Percentiles rank a stretch among this genome's conserved stretches.
Conservation (phyloP, 768 basidiomycete species). For the Collybiopsis luxurians region DNA sequence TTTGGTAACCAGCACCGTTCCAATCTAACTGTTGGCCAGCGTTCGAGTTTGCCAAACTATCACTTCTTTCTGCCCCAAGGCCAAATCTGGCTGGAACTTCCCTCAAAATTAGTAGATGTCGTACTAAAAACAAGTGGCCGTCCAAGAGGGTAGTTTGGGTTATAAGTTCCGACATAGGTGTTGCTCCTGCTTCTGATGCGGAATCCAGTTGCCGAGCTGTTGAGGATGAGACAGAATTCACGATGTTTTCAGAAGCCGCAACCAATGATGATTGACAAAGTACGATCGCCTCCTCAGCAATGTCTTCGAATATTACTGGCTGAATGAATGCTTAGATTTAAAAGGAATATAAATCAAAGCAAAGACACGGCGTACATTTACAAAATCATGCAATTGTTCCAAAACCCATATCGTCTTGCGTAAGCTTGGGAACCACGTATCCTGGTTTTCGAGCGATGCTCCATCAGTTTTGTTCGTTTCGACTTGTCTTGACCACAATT, state of each 20-base stretch:
- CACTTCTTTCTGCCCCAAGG: slow-evolving; percentile 47
- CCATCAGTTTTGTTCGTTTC: slow-evolving; percentile 44
- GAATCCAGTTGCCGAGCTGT: not conserved
- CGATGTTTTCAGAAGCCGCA: slow-evolving; percentile 63
- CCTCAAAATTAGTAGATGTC: slow-evolving; percentile 88
- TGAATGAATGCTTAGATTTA: slow-evolving; percentile 28
- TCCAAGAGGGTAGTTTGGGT: slow-evolving; percentile 41
- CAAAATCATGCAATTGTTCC: slow-evolving; percentile 84
- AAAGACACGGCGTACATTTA: slow-evolving; percentile 60
- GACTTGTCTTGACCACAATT: slow-evolving; percentile 28
- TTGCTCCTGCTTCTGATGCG: not conserved
- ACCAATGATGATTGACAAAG: slow-evolving; percentile 82
- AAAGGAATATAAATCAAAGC: not conserved
- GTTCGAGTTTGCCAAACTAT: slow-evolving; percentile 43
- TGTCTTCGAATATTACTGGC: slow-evolving; percentile 96
- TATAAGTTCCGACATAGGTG: slow-evolving; percentile 1
- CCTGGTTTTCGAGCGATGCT: slow-evolving; percentile 68
- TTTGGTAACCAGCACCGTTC: slow-evolving; percentile 5
- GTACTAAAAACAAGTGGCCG: slow-evolving; percentile 82
- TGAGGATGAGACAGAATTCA: slow-evolving; percentile 25
- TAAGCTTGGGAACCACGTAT: slow-evolving; percentile 92
- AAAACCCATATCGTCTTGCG: slow-evolving; percentile 90
- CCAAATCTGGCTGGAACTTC: slow-evolving; percentile 83
- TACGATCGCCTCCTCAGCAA: slow-evolving; percentile 88
- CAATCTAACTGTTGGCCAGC: slow-evolving; percentile 49